phyloP scores from a whole-genome alignment of 2,329 filamentous ascomycete genomes.

The Cercospora sesami region DNA sequence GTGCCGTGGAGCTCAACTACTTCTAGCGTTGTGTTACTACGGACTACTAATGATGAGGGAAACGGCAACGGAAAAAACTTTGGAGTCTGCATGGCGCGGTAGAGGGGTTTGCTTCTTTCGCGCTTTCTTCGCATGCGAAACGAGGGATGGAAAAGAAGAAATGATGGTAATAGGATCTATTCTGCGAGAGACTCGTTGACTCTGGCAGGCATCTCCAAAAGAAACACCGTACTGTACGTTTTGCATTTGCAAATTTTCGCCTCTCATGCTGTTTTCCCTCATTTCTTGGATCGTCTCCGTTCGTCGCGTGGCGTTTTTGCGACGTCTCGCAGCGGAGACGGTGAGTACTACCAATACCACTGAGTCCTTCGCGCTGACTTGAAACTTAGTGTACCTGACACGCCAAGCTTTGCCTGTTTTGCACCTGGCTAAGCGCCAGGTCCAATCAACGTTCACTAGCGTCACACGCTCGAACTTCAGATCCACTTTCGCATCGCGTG shows the following conservation, averaged over 20 bases:
- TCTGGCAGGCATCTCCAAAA: not conserved
- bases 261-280: not conserved
- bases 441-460: slow-evolving; percentile 14
- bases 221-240: slow-evolving; percentile 1
- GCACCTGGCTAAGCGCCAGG: slow-evolving; percentile 7
- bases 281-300: not conserved
- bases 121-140: not conserved
- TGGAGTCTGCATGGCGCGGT: slow-evolving; percentile 6
- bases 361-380: not conserved
- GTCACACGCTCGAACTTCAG: not conserved
- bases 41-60: slow-evolving; percentile 12
- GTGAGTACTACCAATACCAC: not conserved
- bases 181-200: not conserved
- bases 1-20: not conserved
- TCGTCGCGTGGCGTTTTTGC: not conserved
- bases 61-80: not conserved
- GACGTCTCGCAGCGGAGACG: not conserved
- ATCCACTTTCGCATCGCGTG: not conserved
- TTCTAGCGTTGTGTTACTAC: slow-evolving; percentile 10
- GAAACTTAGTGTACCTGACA: slow-evolving; percentile 5
- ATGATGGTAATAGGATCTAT: slow-evolving; percentile 11
- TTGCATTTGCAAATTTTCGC: not conserved
- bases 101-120: not conserved
- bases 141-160: slow-evolving; percentile 6
- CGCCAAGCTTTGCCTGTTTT: not conserved